Evolutionary conservation across 352 stramenopile genomes (phyloP), one percentile per base, ranked within the genome.

Genomic region (Phytopythium delawarense): DNA sequence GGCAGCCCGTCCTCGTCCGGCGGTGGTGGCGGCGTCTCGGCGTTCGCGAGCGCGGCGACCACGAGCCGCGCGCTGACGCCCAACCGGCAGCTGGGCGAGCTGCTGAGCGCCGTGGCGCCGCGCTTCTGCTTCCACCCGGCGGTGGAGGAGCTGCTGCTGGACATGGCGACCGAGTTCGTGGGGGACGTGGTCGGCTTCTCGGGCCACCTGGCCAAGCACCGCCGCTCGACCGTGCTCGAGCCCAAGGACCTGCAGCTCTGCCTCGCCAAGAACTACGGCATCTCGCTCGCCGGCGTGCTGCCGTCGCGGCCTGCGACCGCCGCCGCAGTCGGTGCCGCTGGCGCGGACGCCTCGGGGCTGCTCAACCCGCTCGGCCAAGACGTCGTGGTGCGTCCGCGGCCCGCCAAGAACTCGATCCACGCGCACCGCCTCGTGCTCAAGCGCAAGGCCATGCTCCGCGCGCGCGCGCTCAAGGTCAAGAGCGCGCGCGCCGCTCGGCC

Each of bases 261-360:
- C 59, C 69, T 94, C 50, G 80, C 81, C 63, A 94, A 94, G 72
- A 93, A 90, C 70, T 89, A 94, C 57, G 82, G 86, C 62, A 90
- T 94, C 61, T 92, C 86, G 21, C 70, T 94, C 45, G 82, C 79
- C 6, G 84, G 84, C 15, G 79, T 85, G 62, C 69, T 87, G 20
- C 69, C 70, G 12, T 34, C 46, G 23, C 46, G 46, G n/a, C 23
- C 46, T 0, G 48, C 15, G 4, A 15, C 28, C 28, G 28, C 28
- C 28, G 5, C 28, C 28, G 28, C 28, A 1, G 28, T 3, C 28
- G 28, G 28, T 34, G 49, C 63, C 18, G 42, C 16, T 11, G 6
- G 11, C 18, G 20, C 42, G 20, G 42, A 21, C 18, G 42, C 20
- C 42, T 11, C 42, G 20, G 63, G 35, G 35, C 6, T 25, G n/a